Evolutionary conservation across 225 moss, liverwort and hornwort species (phyloP).

Genomic region (Takakia lepidozioides): DNA sequence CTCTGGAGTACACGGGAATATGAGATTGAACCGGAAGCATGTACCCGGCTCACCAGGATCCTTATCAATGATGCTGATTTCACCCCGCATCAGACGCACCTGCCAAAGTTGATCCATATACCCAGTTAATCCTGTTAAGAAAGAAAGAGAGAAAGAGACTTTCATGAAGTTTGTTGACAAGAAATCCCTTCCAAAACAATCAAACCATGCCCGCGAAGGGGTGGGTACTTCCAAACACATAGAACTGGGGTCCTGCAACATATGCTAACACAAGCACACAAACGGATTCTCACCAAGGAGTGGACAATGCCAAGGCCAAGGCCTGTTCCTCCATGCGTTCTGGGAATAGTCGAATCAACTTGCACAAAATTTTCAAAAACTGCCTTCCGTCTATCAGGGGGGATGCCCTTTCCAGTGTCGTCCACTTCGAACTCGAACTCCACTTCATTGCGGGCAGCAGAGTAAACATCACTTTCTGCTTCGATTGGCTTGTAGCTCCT

Average conservation of each 20-base stretch:
- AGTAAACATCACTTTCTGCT: conserved; percentile 1
- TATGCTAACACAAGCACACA: too few relatives aligned
- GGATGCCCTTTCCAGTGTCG: conserved; percentile 53
- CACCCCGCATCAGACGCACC: conserved; percentile 49
- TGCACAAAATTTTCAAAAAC: conserved; percentile 55
- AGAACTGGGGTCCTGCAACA: too few relatives aligned
- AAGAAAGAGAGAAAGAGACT: too few relatives aligned
- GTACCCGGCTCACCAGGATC: conserved; percentile 40
- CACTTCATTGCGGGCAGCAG: conserved; percentile 11
- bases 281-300: conserved; percentile 40
- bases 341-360: conserved; percentile 32
- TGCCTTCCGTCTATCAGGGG: conserved; percentile 26
- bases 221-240: too few relatives aligned
- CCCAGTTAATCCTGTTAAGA: too few relatives aligned
- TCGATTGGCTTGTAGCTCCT: conserved; percentile 11
- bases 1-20: conserved; percentile 19
- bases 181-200: too few relatives aligned
- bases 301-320: conserved; percentile 47
- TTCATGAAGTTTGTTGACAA: too few relatives aligned
- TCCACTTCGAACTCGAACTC: conserved; percentile 52
- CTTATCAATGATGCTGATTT: conserved; percentile 38
- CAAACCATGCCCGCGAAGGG: too few relatives aligned
- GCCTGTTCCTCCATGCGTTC: conserved; percentile 46
- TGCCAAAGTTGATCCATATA: too few relatives aligned
- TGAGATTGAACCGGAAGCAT: conserved; percentile 36